Evolutionary conservation across 768 basidiomycete genomes (phyloP), one percentile per base, ranked within the genome.

Genomic region (Hericium erinaceus): DNA sequence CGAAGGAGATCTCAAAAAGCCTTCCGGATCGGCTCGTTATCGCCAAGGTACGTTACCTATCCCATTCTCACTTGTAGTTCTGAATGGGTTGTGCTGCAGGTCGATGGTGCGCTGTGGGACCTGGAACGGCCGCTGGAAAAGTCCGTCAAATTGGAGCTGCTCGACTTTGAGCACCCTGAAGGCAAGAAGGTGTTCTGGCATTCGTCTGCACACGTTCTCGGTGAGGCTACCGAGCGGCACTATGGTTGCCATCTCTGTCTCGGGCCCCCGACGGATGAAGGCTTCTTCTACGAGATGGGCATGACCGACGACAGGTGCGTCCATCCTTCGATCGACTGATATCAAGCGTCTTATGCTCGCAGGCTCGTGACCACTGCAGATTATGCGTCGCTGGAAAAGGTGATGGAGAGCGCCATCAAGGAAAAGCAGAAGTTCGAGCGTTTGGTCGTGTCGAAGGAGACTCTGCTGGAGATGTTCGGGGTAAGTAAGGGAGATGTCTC

Each of bases 121-220:
- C 77, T 99, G 22, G 91, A 95, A 62, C 80, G 97, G 57, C 95
- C 97, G 0, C 78, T 99, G n/a, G 95, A 98, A 73, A 75, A 76
- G 46, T 83, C 88, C 0, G 85, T 84, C 67, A 84, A 82, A 61
- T 78, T 99, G 24, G 84, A 92, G 62, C 67, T 99, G 16, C 77
- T 98, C 50, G 91, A 95, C 71, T 99, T 98, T 67, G 94, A 98
- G 48, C 80, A 93, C 65, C 83, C 87, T 2, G 92, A 95, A 76
- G 93, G 95, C 59, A 94, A 98, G 72, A 88, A 87, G 65, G 97
- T 99, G 8, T 99, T 98, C 77, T 99, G 97, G 97, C 97, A 98
- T 70, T 98, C 97, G 16, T 98, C 95, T 24, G 97, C 97, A 0
- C 97, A 98, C 72, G 93, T 98, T 57, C 80, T 99, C 16, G 97